These are phyloP conservation scores for Claviceps citrina DNA, from an alignment of 2,329 filamentous ascomycete genomes.

Conservation along the genomic window DNA sequence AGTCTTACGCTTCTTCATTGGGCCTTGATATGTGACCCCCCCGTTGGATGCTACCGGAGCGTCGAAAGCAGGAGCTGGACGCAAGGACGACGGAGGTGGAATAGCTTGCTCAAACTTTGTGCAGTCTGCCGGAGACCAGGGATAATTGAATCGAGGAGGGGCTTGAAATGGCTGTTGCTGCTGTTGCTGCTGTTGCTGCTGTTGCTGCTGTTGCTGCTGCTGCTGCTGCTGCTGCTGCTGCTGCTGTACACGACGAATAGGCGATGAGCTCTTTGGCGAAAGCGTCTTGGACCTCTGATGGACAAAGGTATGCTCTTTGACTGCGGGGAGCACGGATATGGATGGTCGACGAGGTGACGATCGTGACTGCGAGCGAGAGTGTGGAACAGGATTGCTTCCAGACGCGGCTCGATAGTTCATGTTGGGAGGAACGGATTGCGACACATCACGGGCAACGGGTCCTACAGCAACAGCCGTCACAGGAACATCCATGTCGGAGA, in stretches of 20 bases:
- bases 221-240: slow-evolving; percentile 19
- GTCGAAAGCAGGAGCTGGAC: slow-evolving; percentile 12
- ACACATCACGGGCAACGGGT: slow-evolving; percentile 61
- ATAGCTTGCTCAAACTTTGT: slow-evolving; percentile 30
- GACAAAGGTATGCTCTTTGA: slow-evolving; percentile 47
- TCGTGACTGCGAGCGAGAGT: slow-evolving; percentile 36
- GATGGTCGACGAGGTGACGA: slow-evolving; percentile 49
- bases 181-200: slow-evolving; percentile 13
- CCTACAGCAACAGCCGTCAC: slow-evolving; percentile 57
- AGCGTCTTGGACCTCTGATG: slow-evolving; percentile 18
- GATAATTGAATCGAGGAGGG: slow-evolving; percentile 39
- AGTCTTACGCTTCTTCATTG: slow-evolving; percentile 88
- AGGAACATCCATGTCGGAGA: slow-evolving; percentile 82
- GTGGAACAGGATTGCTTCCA: slow-evolving; percentile 16
- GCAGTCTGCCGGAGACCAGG: slow-evolving; percentile 38
- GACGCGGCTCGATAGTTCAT: slow-evolving; percentile 57
- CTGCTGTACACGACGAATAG: slow-evolving; percentile 16
- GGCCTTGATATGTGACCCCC: slow-evolving; percentile 61
- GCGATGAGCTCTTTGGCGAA: slow-evolving; percentile 21
- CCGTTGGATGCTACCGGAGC: slow-evolving; percentile 22
- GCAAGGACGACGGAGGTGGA: slow-evolving; percentile 19
- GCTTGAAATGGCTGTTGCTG: slow-evolving; percentile 29
- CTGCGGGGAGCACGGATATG: slow-evolving; percentile 50
- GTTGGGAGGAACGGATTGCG: slow-evolving; percentile 84
- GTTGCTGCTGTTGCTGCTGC: slow-evolving; percentile 9